Base-by-base conservation (phyloP, 495 filamentous ascomycete species). In the Cryomyces minteri region DNA sequence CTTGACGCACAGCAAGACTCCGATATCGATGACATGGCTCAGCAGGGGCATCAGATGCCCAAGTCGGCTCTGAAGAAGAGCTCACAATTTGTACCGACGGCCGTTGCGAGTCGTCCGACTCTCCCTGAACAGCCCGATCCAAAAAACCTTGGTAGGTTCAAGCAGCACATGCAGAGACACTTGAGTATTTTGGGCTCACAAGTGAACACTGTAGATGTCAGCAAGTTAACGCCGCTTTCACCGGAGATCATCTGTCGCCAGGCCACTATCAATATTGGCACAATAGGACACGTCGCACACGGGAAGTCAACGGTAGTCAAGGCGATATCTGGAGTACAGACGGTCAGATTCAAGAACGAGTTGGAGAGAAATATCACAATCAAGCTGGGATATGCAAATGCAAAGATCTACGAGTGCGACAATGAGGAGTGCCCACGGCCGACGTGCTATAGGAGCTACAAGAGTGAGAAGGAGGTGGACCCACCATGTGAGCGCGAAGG, bases 401-500 rank as follows among this genome's bases (percentile, higher is more conserved):
- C 90, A 50, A 98, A 98, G 67, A 84, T 98, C 66, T 98, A 98
- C 76, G 88, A 95, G 73, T 98, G 90, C 62, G 84, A 94, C 62
- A 94, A 83, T 65, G 62, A 66, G 41, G 82, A 78, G 48, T 98
- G 90, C 64, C 90, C 90, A 34, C 67, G 92, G 53, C 90, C 90
- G 44, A 87, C 82, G 54, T 96, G 93, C 70, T 98, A 87, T 67
- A 78, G 84, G 62, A 94, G 86, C 65, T 96, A 80, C 68, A 94
- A 93, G 74, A 94, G 86, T 64, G 90, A 95, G 56, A 95, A 96
- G 71, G 88, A 94, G 64, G 73, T 98, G 38, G 86, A 94, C 55
- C 92, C 90, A 37, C 79, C 82, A 31, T 98, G 90, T 61, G 92
- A 98, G 67, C 72, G 90, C 37, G 84, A 92, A 43, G 90, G 88